phyloP scores from a whole-genome alignment of 176 grass and related monocot genomes.

The Echinochloa phyllopogon region DNA sequence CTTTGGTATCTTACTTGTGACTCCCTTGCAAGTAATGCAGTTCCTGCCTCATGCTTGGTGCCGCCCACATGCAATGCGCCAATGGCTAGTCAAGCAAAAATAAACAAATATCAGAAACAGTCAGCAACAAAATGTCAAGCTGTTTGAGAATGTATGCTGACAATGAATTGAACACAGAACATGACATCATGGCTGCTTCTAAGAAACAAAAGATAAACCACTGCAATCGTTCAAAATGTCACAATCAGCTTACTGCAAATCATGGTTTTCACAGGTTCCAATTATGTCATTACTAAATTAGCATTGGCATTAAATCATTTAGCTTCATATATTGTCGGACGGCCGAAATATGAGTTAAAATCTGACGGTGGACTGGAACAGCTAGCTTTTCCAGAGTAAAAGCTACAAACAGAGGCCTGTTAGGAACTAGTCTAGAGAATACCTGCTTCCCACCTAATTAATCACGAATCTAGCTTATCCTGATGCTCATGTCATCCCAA shows the following conservation, averaged over 20 bases:
- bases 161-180: background rate
- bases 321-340: background rate
- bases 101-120: conserved; percentile 18
- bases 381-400: background rate
- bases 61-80: conserved; percentile 43
- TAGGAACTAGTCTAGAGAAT: background rate
- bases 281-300: background rate
- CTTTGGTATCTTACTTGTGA: conserved; percentile 37
- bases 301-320: background rate
- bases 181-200: background rate
- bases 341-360: background rate
- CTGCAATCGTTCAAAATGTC: background rate
- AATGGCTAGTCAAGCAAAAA: conserved; percentile 22
- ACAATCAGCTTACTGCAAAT: background rate
- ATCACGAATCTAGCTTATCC: background rate
- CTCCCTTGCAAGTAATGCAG: conserved; percentile 56
- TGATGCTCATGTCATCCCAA: background rate
- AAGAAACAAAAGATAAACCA: background rate
- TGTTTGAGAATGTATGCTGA: background rate
- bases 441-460: background rate
- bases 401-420: background rate
- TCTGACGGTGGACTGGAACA: background rate
- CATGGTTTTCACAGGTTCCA: background rate
- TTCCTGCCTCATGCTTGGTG: conserved; percentile 58
- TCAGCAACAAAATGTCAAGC: background rate